Conservation (phyloP, 106 monocot genomes). For the Platanthera guangdongensis region DNA sequence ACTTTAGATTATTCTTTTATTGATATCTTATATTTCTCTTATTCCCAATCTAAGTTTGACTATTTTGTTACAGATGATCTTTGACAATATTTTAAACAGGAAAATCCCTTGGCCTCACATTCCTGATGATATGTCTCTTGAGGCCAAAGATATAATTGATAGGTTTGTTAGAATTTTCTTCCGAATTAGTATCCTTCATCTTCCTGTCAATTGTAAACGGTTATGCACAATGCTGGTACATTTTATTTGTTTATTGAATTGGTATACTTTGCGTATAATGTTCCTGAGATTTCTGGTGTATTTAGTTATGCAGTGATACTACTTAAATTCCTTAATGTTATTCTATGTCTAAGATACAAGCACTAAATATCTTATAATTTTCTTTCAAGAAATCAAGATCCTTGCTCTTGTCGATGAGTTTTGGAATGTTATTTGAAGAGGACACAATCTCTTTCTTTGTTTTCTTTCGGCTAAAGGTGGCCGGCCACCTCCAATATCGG, state of each 20-base stretch:
- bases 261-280: neutral
- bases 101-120: constrained; percentile 62
- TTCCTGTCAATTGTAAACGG: neutral
- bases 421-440: too few species aligned
- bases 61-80: constrained; percentile 42
- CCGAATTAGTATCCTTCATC: neutral
- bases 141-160: constrained; percentile 60
- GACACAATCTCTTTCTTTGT: too few species aligned
- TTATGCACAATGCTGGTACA: neutral
- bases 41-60: neutral
- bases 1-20: neutral
- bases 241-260: neutral
- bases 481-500: too few species aligned
- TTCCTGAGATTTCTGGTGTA: neutral
- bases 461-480: too few species aligned
- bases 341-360: too few species aligned
- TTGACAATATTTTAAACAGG: constrained; percentile 53
- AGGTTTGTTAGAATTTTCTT: constrained; percentile 28
- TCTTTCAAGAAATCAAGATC: too few species aligned
- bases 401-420: too few species aligned
- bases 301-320: neutral
- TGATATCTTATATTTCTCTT: neutral
- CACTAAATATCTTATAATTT: too few species aligned
- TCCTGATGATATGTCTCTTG: constrained; percentile 58
- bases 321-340: too few species aligned